Evolutionary conservation across 2,329 filamentous ascomycete species (phyloP).

Genomic region (Fusarium armeniacum): DNA sequence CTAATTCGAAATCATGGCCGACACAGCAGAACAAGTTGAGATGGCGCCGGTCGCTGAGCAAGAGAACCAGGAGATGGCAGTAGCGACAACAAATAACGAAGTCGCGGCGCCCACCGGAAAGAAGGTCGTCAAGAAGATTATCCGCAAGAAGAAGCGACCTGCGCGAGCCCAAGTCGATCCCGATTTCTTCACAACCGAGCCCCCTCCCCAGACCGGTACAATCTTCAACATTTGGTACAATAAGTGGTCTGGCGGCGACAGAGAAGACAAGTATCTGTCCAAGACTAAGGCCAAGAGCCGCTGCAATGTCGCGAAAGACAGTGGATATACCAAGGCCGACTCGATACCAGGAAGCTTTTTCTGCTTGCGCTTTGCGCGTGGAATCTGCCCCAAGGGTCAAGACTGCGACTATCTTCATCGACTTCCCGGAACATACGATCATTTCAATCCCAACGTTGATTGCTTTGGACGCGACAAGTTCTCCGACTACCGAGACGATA

Average conservation of each 20-base stretch:
- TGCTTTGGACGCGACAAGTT: slow-evolving; percentile 91
- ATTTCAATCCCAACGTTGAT: slow-evolving; percentile 94
- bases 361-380: slow-evolving; percentile 91
- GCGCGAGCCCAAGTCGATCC: slow-evolving; percentile 93
- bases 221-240: slow-evolving; percentile 99
- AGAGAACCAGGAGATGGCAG: slow-evolving; percentile 51
- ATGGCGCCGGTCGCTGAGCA: slow-evolving; percentile 48
- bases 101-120: slow-evolving; percentile 63
- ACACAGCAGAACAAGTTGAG: slow-evolving; percentile 50
- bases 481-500: slow-evolving; percentile 93
- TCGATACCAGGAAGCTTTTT: slow-evolving; percentile 86
- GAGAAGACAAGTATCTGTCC: slow-evolving; percentile 89
- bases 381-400: slow-evolving; percentile 84
- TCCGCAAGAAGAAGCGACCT: slow-evolving; percentile 89
- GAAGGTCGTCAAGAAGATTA: slow-evolving; percentile 87
- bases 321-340: slow-evolving; percentile 84
- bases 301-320: slow-evolving; percentile 86
- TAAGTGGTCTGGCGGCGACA: slow-evolving; percentile 96
- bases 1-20: slow-evolving; percentile 50
- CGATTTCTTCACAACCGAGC: slow-evolving; percentile 83
- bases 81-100: slow-evolving; percentile 59
- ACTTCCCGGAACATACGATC: slow-evolving; percentile 85
- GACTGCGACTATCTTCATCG: slow-evolving; percentile 97
- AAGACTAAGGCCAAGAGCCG: slow-evolving; percentile 86
- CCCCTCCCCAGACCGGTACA: slow-evolving; percentile 91